Conservation (phyloP, 1,139 yeast species). For the Eremothecium sinecaudum region DNA sequence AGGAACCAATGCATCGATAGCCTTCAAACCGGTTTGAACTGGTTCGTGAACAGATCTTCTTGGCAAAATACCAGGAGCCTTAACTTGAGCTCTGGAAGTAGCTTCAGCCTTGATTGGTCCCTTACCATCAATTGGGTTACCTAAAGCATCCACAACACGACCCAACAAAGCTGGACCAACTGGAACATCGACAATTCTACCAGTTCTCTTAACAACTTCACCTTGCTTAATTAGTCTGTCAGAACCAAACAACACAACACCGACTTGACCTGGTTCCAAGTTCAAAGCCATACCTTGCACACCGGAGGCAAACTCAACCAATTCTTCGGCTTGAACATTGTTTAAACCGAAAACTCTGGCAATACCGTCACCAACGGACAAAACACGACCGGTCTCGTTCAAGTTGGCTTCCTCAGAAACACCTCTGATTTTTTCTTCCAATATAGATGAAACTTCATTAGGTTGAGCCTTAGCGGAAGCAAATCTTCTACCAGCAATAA, state of each 20-base stretch:
- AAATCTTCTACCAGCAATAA: conserved; percentile 62
- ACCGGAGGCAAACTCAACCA: conserved; percentile 98
- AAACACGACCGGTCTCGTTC: conserved; percentile 98
- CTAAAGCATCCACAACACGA: conserved; percentile 99
- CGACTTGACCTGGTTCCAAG: conserved; percentile 99
- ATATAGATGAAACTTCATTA: conserved; percentile 97
- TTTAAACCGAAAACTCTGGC: conserved; percentile 99
- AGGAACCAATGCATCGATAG: conserved; percentile 98
- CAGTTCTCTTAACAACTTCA: conserved; percentile 99
- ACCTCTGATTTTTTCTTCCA: conserved; percentile 99
- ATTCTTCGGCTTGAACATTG: conserved; percentile 99
- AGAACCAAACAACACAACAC: conserved; percentile 99
- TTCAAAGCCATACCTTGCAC: conserved; percentile 99
- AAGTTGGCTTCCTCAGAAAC: conserved; percentile 95
- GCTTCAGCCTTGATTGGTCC: conserved; percentile 90
- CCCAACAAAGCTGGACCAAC: conserved; percentile 98
- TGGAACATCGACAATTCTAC: conserved; percentile 98
- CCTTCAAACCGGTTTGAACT: conserved; percentile 99
- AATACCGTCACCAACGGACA: conserved; percentile 99
- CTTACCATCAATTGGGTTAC: conserved; percentile 99
- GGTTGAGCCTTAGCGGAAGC: conserved; percentile 98
- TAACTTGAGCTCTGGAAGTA: conserved; percentile 92
- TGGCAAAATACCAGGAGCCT: conserved; percentile 99
- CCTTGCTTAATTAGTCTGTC: conserved; percentile 99
- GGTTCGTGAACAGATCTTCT: conserved; percentile 98